Base-by-base conservation (phyloP, 2,329 filamentous ascomycete genomes). In the Calonectria pauciramosa region DNA sequence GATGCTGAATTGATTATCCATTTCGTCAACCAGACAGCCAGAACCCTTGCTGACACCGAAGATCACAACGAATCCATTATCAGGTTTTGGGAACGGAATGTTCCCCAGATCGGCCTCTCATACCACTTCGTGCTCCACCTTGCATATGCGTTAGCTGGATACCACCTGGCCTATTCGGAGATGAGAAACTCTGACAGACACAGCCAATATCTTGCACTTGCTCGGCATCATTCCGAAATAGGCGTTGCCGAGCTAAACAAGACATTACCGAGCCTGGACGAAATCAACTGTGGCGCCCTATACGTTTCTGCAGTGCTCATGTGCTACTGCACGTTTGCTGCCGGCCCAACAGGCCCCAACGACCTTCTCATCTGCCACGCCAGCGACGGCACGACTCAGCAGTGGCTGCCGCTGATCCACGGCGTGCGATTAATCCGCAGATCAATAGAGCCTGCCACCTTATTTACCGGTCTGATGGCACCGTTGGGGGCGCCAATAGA, bases 1-100 rank as follows among this genome's bases (percentile, higher is more conserved):
- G 81, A 83, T n/a, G 80, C 80, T 26, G 82, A 83, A 72, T 76
- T 83, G 14, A 78, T 83, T 32, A 78, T 82, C 38, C 79, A 83
- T 34, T 83, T 81, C 49, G 77, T 82, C 30, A 69, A 77, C 44
- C 71, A 77, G 36, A 82, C 82, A 2, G 76, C 82, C 3, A 54
- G 41, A 26, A 83, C 76, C 16, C 76, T 83, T 1, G 77, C 78
- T 41, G 72, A 75, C 34, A 75, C 74, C 20, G 63, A 69, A 23
- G 76, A 80, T 34, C 71, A 73, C 20, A 70, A 70, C 16, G 69
- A 78, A 38, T 76, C 72, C 28, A 78, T 82, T 28, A 68, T 70
- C 49, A 59, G 69, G n/a, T 83, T 83, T 67, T 83, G 82, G 82
- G 69, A 77, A 13, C 76, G 73, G 4, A 83, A 83, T 49, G 81